phyloP scores from a whole-genome alignment of 805 yeast genomes.

The Wickerhamiella alocasiicola region DNA sequence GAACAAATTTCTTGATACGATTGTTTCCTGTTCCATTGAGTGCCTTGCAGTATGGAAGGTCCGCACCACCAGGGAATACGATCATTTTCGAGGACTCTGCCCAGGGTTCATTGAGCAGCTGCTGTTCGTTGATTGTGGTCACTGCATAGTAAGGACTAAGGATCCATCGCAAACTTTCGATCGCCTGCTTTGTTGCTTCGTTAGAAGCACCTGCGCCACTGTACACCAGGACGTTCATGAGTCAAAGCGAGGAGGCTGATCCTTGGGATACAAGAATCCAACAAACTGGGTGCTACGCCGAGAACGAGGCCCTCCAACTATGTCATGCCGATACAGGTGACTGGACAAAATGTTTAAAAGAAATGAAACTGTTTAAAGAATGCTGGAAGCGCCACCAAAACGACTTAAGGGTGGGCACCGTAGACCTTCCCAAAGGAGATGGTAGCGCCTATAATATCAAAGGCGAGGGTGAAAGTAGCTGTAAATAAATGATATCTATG shows the following conservation, averaged over 20 bases:
- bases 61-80: conserved; percentile 96
- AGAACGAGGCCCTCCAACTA: conserved; percentile 54
- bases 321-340: conserved; percentile 76
- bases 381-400: conserved; percentile 55
- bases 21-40: conserved; percentile 60
- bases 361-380: conserved; percentile 46
- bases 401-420: conserved; percentile 31
- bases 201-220: conserved; percentile 75
- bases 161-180: conserved; percentile 59
- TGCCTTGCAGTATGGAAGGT: conserved; percentile 64
- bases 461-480: no score
- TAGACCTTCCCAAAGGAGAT: conserved; percentile 1
- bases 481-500: no score
- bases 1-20: conserved; percentile 49
- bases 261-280: conserved; percentile 55
- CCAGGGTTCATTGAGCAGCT: conserved; percentile 80
- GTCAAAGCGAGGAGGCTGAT: conserved; percentile 28
- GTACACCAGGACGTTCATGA: conserved; percentile 69
- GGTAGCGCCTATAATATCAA: conserved; percentile 16
- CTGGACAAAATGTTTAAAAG: conserved; percentile 62
- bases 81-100: conserved; percentile 58
- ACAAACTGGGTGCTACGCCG: conserved; percentile 65
- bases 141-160: conserved; percentile 88
- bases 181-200: conserved; percentile 73
- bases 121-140: conserved; percentile 47